These are phyloP conservation scores for Polytrichum commune DNA, from an alignment of 225 moss, liverwort and hornwort species.

Conservation along the genomic window DNA sequence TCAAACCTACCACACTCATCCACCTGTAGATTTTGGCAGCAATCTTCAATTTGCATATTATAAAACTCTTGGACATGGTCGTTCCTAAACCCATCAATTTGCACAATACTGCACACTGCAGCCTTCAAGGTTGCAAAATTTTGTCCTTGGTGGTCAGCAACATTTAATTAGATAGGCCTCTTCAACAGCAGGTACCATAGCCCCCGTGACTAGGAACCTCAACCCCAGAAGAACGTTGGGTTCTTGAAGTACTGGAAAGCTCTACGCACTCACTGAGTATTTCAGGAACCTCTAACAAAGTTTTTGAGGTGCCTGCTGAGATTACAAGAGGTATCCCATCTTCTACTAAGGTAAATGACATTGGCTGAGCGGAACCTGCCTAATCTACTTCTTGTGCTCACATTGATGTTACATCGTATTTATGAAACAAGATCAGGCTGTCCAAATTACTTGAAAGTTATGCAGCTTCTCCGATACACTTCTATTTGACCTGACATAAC, in stretches of 20 bases:
- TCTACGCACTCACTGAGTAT: background rate
- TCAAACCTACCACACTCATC: background rate
- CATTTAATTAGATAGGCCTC: background rate
- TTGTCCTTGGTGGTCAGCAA: background rate
- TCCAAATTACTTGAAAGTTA: too few relatives aligned
- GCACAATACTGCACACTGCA: background rate
- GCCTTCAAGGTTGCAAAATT: background rate
- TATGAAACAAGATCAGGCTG: background rate
- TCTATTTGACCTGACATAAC: background rate
- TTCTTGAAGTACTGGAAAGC: too few relatives aligned
- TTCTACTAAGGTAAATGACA: background rate
- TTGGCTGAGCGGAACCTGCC: background rate
- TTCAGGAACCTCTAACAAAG: background rate
- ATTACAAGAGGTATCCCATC: conserved; percentile 1
- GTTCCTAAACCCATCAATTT: background rate
- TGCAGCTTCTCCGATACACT: background rate
- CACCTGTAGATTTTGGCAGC: conserved; percentile 3
- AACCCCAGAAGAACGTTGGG: background rate
- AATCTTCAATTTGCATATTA: conserved; percentile 2
- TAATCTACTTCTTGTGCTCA: background rate
- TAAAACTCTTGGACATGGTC: background rate
- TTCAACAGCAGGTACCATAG: background rate
- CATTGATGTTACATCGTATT: background rate
- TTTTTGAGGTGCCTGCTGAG: background rate
- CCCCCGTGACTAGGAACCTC: background rate